These are phyloP conservation scores for Echeveria elegans DNA, from an alignment of 164 flowering plant genomes.

Conservation along the genomic window DNA sequence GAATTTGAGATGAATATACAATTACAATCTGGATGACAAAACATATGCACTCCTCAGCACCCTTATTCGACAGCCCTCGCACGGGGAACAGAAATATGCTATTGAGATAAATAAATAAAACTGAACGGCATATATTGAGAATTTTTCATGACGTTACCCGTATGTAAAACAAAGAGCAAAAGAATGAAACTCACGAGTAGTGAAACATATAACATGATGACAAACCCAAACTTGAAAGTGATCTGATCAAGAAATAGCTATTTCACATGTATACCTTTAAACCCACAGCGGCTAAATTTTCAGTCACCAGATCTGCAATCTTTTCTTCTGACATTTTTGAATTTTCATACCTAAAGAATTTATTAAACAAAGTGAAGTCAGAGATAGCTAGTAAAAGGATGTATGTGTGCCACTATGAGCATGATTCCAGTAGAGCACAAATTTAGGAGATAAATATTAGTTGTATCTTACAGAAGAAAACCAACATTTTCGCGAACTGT, in stretches of 20 bases:
- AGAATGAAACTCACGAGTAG: too few species aligned
- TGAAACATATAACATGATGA: neutral
- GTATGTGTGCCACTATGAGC: neutral
- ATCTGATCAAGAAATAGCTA: neutral
- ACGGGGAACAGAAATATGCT: neutral
- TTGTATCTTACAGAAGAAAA: slow-evolving; percentile 74
- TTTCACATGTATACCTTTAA: slow-evolving; percentile 50
- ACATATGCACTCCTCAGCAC: neutral
- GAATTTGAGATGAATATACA: neutral
- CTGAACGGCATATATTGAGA: neutral
- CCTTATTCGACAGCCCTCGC: neutral
- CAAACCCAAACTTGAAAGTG: neutral
- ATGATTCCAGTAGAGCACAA: neutral
- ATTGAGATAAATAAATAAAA: neutral
- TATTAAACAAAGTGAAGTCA: neutral
- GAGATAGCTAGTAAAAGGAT: neutral
- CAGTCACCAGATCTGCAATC: slow-evolving; percentile 70
- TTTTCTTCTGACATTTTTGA: slow-evolving; percentile 70
- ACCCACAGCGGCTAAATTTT: slow-evolving; percentile 91
- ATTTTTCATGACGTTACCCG: neutral
- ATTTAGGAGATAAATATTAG: neutral
- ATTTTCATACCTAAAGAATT: slow-evolving; percentile 59
- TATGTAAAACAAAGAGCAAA: neutral
- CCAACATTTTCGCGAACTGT: slow-evolving; percentile 99
- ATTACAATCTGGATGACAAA: too few species aligned